Base-by-base conservation (phyloP, 2,329 filamentous ascomycete genomes). In the Neopestalotiopsis sp. region DNA sequence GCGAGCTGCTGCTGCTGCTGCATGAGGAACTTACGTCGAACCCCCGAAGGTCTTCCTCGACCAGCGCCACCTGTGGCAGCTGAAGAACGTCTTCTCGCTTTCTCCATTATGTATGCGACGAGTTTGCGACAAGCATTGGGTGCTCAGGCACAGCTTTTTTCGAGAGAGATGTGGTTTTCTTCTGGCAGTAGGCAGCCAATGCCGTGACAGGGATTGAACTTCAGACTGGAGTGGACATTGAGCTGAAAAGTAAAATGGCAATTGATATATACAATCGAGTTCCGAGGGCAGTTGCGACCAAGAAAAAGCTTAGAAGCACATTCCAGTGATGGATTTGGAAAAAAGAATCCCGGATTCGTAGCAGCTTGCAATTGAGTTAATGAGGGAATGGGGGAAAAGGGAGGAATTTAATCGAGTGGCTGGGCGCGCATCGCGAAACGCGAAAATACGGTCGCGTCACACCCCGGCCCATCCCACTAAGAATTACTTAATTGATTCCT, bases 1-100 rank as follows among this genome's bases (percentile, higher is more conserved):
- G 9, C 20, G 30, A 28, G 20, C 30, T 13, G 14, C 5, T 32
- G 71, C 77, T 13, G 61, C 5, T 6, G n/a, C 28, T 24, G n/a
- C 28, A 80, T 38, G 84, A 77, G 72, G 80, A 77, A 74, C 83
- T 78, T 68, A 82, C 80, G 77, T 42, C 61, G 68, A 20, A 53
- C 65, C 34, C 58, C 65, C n/a, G 65, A 65, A 12, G 4, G 17
- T 13, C 58, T 34, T 28, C 67, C 67, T 20, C 61, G 64, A n/a
- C 45, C 49, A 9, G n/a, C n/a, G 65, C 53, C 65, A 30, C 42
- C 67, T 20, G 59, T 61, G 49, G 34, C 53, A 42, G 49, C 45
- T 13, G 40, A 66, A 14, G 64, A 66, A 7, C 64, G 45, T 45
- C 64, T 58, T 40, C 40, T 20, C 7, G 59, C 34, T 34, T 34